Conservation (phyloP, 2,329 filamentous ascomycete genomes). For the Aspergillus persii region DNA sequence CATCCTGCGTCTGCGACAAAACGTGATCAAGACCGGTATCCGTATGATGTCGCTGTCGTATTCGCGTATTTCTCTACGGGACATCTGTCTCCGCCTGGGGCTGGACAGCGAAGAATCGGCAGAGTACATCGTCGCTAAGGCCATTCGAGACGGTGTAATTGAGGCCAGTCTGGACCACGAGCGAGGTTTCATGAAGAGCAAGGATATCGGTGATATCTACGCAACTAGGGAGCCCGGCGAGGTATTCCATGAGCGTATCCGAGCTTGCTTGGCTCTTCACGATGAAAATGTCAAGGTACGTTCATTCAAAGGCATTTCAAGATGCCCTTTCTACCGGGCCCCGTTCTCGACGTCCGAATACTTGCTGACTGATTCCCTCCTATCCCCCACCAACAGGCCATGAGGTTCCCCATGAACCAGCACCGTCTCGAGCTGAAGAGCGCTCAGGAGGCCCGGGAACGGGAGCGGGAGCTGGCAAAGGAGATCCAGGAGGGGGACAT, state of each 20-base stretch:
- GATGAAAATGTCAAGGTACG: conserved; percentile 96
- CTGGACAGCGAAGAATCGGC: conserved; percentile 95
- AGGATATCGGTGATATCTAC: conserved; percentile 93
- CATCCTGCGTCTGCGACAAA: conserved; percentile 90
- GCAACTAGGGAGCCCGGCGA: conserved; percentile 93
- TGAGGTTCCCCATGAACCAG: conserved; percentile 99
- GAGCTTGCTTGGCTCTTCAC: conserved; percentile 84
- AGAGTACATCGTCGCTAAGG: conserved; percentile 98
- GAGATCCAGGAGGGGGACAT: conserved; percentile 97
- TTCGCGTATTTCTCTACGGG: conserved; percentile 91
- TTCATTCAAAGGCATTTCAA: background rate
- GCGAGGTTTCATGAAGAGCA: conserved; percentile 97
- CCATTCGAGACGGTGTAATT: conserved; percentile 94
- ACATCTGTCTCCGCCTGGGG: conserved; percentile 94
- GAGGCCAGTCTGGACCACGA: conserved; percentile 93
- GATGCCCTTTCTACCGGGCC: background rate
- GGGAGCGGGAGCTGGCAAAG: conserved; percentile 95
- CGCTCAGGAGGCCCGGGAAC: conserved; percentile 93
- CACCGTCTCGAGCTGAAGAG: conserved; percentile 96
- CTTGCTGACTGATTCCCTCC: conserved; percentile 25
- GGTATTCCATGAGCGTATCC: conserved; percentile 95
- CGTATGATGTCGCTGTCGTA: conserved; percentile 99
- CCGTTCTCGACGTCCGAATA: background rate
- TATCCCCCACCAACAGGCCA: conserved; percentile 59
- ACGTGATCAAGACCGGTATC: conserved; percentile 98